These are phyloP conservation scores for Citropsis articulata DNA, from an alignment of 345 rosid genomes.

Conservation along the genomic window DNA sequence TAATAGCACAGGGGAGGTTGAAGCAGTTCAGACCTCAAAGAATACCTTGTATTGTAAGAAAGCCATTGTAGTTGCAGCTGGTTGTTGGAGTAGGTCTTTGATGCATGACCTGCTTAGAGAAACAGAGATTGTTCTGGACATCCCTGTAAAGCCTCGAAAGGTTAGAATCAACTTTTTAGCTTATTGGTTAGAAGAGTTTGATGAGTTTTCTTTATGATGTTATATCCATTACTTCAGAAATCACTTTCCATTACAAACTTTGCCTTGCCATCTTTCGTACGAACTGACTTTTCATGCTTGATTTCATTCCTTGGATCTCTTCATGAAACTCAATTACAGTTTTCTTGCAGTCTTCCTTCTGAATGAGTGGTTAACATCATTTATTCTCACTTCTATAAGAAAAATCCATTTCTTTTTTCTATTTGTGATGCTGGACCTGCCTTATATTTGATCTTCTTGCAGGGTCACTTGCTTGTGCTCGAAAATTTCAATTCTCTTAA, in stretches of 20 bases:
- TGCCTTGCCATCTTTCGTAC: background rate
- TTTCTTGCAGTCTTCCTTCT: background rate
- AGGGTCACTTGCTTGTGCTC: conserved; percentile 89
- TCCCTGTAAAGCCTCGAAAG: conserved; percentile 91
- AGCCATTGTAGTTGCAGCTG: conserved; percentile 77
- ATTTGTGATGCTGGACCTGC: background rate
- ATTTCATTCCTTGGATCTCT: background rate
- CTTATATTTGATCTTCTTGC: conserved; percentile 25
- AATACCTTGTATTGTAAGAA: conserved; percentile 57
- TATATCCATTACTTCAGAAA: no score
- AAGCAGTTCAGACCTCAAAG: conserved; percentile 64
- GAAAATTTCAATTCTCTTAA: conserved; percentile 57
- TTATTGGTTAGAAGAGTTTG: no score
- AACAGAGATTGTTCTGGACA: conserved; percentile 36
- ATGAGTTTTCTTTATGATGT: no score
- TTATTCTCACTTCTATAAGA: background rate
- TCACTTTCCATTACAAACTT: background rate
- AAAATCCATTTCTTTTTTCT: background rate
- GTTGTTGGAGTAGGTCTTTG: conserved; percentile 87
- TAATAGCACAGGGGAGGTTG: conserved; percentile 43
- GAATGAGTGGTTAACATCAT: background rate
- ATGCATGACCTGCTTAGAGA: conserved; percentile 52
- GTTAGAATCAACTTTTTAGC: conserved; percentile 27
- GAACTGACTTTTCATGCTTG: background rate
- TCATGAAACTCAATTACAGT: background rate